These are phyloP conservation scores for Zea mays DNA, from an alignment of 176 grass and related monocot genomes.

Conservation along the genomic window DNA sequence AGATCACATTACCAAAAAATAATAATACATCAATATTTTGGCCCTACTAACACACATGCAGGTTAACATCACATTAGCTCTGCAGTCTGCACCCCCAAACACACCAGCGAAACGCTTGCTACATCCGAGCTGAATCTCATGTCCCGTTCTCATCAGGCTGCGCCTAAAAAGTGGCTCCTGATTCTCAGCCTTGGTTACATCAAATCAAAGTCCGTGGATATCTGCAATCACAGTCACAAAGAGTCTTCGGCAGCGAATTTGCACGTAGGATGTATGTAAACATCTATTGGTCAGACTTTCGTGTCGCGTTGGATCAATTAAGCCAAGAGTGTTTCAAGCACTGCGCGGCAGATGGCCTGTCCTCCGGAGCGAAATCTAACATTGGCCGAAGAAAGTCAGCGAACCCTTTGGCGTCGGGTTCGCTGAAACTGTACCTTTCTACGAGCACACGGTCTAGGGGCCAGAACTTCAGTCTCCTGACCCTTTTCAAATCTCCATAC, in stretches of 20 bases:
- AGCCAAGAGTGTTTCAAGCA: conserved; percentile 83
- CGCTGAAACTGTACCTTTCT: conserved; percentile 67
- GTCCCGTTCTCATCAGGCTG: neutral
- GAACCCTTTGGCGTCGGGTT: conserved; percentile 46
- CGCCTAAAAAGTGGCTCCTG: conserved; percentile 5
- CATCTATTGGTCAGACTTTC: conserved; percentile 30
- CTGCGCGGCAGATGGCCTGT: conserved; percentile 62
- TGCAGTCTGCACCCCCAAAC: conserved; percentile 23
- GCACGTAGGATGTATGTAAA: conserved; percentile 16
- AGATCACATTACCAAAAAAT: conserved; percentile 41
- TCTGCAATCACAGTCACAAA: conserved; percentile 15
- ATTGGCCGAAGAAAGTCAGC: conserved; percentile 73
- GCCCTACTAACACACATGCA: neutral
- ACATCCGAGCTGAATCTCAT: conserved; percentile 14
- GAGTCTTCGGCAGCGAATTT: neutral
- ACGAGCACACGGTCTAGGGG: conserved; percentile 57
- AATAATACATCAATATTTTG: conserved; percentile 27
- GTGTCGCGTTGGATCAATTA: conserved; percentile 32
- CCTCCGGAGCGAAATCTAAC: conserved; percentile 68
- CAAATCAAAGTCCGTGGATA: neutral
- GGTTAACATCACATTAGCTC: conserved; percentile 36
- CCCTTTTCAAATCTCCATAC: conserved; percentile 78
- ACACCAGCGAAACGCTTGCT: conserved; percentile 14
- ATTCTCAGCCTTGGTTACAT: conserved; percentile 4
- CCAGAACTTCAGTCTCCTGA: conserved; percentile 66